A percentile compares a stretch with the other conserved stretches of the same genome.
These are phyloP conservation scores for Solanum dulcamara DNA, from an alignment of 257 asterid species.

Conservation along the genomic window DNA sequence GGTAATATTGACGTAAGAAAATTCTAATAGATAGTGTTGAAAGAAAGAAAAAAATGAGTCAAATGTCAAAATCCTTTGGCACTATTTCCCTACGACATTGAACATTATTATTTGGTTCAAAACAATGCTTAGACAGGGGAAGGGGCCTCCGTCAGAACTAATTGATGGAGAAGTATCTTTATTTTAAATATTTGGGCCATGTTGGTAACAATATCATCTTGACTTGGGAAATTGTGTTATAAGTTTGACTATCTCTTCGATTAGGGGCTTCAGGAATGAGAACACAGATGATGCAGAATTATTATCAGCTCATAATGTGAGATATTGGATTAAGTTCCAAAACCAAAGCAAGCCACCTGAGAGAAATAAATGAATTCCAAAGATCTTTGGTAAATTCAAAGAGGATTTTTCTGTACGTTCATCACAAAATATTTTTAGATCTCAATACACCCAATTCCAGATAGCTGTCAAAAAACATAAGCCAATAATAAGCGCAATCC, in stretches of 20 bases:
- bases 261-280: too few relatives aligned
- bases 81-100: not conserved
- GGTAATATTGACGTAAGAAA: not conserved
- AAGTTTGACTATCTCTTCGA: too few relatives aligned
- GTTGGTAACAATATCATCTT: not conserved
- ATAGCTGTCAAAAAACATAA: too few relatives aligned
- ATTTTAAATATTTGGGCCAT: not conserved
- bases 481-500: not conserved
- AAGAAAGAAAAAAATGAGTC: not conserved
- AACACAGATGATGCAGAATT: too few relatives aligned
- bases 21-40: not conserved
- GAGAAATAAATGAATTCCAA: too few relatives aligned
- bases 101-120: not conserved
- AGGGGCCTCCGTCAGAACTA: too few relatives aligned
- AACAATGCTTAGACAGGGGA: not conserved
- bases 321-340: not conserved
- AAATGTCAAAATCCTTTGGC: not conserved
- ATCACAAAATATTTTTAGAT: too few relatives aligned
- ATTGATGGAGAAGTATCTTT: not conserved
- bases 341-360: too few relatives aligned
- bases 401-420: too few relatives aligned
- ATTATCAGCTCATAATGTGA: too few relatives aligned
- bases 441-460: too few relatives aligned
- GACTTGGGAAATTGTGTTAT: not conserved
- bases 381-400: too few relatives aligned